Base-by-base conservation (phyloP, 768 basidiomycete genomes). In the Phylloporus arenicola region DNA sequence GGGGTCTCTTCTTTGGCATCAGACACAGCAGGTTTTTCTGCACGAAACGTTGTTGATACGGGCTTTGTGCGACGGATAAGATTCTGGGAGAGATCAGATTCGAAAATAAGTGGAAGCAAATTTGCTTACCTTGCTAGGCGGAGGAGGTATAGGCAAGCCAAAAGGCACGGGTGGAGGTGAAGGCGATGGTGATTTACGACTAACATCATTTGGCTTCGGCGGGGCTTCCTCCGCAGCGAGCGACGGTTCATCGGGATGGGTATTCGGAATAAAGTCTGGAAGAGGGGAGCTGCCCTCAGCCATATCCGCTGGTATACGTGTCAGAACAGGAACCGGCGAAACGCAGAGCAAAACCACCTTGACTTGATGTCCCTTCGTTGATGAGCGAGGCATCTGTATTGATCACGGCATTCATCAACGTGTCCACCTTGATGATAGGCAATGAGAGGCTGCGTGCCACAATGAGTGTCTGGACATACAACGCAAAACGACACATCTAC, bases 181-280 rank as follows among this genome's bases (percentile, higher is more conserved):
- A 0, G 64, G 52, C 0, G 58, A 55, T 7, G 38, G 50, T 0
- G 60, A 57, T 43, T 46, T 49, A 24, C 12, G 43, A 29, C 11
- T 22, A 42, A 30, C 16, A 22, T 52, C 53, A 25, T 43, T 31
- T 2, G 65, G 37, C 59, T 64, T 31, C 56, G 13, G 54, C 17
- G 43, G 37, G 39, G 40, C 60, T 55, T 50, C 47, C 27, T 51
- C 45, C 29, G 42, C 48, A 33, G 72, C 65, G 8, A 73, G 51
- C 5, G 78, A 75, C 0, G 76, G 75, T 53, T 84, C 82, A 17
- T 75, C 71, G 3, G 75, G 70, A 53, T 74, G 72, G 0, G 80
- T 76, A 51, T 82, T 83, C 4, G 77, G 77, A 11, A 82, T 67
- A 33, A 72, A 68, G 40, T 77, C 72, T 1, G 80, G 80, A 0